A percentile compares a stretch with the other conserved stretches of the same genome.
Conservation (phyloP, 805 yeast genomes). For the Yamadazyma sp. region DNA sequence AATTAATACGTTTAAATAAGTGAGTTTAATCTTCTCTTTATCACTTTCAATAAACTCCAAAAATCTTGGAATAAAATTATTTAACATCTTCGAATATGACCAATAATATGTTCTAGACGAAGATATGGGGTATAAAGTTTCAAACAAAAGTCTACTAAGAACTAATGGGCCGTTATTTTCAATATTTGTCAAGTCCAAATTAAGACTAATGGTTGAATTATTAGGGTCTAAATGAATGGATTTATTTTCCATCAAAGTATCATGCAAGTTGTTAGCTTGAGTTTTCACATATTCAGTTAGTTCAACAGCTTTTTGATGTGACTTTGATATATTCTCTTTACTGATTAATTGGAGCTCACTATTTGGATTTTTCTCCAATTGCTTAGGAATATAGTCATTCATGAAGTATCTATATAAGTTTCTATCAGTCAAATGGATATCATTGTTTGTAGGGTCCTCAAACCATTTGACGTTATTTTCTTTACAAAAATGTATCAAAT, state of each 20-base stretch:
- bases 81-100: constrained; percentile 36
- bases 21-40: constrained; percentile 11
- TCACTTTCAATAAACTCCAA: constrained; percentile 3
- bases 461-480: constrained; percentile 51
- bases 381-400: constrained; percentile 21
- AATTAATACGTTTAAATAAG: constrained; percentile 22
- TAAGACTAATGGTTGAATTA: constrained; percentile 1
- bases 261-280: constrained; percentile 8
- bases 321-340: constrained; percentile 10
- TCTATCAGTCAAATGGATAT: constrained; percentile 52
- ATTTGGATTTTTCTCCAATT: constrained; percentile 6
- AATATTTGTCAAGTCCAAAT: not conserved
- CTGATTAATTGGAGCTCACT: constrained; percentile 7
- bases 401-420: constrained; percentile 49
- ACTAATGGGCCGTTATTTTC: constrained; percentile 14
- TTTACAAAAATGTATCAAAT: constrained; percentile 46
- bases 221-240: not conserved
- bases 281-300: constrained; percentile 7
- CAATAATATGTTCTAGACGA: constrained; percentile 36
- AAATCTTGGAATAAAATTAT: constrained; percentile 28
- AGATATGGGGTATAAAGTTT: constrained; percentile 24
- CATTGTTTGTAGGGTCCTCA: constrained; percentile 65
- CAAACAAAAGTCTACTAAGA: constrained; percentile 28
- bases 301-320: constrained; percentile 9
- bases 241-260: constrained; percentile 1